These are phyloP conservation scores for Clavispora phyllophila DNA, from an alignment of 805 yeast species.

Conservation along the genomic window DNA sequence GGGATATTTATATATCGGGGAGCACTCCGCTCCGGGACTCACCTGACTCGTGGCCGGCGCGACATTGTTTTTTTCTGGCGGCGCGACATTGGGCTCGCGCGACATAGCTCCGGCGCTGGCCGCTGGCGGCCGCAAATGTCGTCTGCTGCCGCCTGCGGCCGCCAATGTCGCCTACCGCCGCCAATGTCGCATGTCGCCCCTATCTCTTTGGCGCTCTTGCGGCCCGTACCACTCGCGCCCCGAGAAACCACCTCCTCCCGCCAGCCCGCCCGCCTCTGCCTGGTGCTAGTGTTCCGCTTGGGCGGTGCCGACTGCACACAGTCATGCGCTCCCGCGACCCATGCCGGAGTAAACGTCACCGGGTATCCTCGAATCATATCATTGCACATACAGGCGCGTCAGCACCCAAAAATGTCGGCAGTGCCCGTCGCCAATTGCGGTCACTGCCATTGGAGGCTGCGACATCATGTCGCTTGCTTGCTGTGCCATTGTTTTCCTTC, in stretches of 20 bases:
- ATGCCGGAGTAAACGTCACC: background rate
- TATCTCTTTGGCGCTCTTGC: no score
- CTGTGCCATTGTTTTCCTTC: no score
- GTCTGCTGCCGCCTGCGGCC: no score
- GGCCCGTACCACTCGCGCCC: no score
- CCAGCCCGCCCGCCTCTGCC: no score
- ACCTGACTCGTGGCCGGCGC: constrained; percentile 4
- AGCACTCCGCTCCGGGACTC: constrained; percentile 20
- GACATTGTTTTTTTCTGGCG: constrained; percentile 4
- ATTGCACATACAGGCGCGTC: background rate
- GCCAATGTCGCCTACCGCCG: no score
- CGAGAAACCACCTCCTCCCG: no score
- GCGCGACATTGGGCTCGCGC: constrained; percentile 4
- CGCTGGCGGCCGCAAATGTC: background rate
- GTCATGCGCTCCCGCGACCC: background rate
- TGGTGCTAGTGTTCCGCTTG: no score
- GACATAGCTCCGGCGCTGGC: constrained; percentile 8
- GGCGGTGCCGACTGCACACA: background rate
- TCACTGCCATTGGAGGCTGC: background rate
- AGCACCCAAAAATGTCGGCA: background rate
- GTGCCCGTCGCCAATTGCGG: background rate
- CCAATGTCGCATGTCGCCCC: no score
- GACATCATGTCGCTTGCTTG: background rate
- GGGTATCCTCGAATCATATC: background rate
- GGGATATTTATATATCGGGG: constrained; percentile 7